These are phyloP conservation scores for Tulasnella sp. DNA, from an alignment of 768 basidiomycete species.

Conservation along the genomic window DNA sequence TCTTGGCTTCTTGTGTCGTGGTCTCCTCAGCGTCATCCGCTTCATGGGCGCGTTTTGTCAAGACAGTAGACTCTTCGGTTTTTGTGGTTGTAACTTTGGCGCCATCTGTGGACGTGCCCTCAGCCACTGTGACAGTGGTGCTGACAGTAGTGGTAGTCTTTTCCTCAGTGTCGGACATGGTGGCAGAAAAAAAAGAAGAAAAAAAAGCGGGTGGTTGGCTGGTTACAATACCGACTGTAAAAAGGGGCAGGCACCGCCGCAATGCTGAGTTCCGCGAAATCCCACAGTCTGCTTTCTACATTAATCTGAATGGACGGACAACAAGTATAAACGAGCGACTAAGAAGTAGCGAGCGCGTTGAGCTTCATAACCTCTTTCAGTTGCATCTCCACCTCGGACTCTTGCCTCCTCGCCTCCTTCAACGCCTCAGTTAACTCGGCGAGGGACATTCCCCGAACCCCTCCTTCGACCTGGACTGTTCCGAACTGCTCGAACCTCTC, in stretches of 20 bases:
- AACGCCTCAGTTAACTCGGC: slow-evolving; percentile 79
- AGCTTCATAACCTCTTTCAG: slow-evolving; percentile 71
- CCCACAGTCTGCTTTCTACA: slow-evolving; percentile 11
- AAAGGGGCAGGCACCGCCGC: neutral
- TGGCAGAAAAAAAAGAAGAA: neutral
- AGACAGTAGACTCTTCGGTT: neutral
- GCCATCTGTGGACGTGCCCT: neutral
- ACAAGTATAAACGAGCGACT: neutral
- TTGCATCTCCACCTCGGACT: slow-evolving; percentile 72
- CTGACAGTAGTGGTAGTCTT: neutral
- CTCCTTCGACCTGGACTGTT: slow-evolving; percentile 51
- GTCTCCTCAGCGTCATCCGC: neutral
- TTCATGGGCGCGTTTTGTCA: slow-evolving; percentile 9
- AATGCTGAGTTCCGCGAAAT: neutral
- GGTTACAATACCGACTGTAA: neutral
- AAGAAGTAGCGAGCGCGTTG: slow-evolving; percentile 22
- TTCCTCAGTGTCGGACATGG: neutral
- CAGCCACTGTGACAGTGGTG: neutral
- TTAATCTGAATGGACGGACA: neutral
- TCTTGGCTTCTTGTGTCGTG: neutral
- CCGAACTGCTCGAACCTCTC: slow-evolving; percentile 52
- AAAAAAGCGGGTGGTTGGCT: slow-evolving; percentile 1
- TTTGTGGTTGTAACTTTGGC: neutral
- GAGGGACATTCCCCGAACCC: slow-evolving; percentile 57
- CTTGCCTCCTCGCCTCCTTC: slow-evolving; percentile 68